Conservation (phyloP, 2,329 filamentous ascomycete genomes). For the Colletotrichum salicis region DNA sequence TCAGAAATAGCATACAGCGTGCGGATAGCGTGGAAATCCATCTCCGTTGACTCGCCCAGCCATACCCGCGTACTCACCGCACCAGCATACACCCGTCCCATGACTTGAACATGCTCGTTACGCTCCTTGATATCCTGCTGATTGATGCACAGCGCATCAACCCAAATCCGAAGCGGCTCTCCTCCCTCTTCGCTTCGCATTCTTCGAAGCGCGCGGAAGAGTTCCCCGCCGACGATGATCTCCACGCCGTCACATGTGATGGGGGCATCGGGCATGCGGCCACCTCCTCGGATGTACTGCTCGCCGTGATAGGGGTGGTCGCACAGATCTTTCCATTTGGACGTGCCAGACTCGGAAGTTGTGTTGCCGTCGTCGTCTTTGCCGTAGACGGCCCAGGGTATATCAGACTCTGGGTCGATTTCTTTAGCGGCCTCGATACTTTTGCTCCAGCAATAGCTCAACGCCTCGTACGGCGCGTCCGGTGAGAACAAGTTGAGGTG, state of each 20-base stretch:
- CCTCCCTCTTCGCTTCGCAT: conserved; percentile 7
- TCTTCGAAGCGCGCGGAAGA: conserved; percentile 20
- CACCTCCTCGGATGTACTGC: conserved; percentile 17
- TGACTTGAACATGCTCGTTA: conserved; percentile 33
- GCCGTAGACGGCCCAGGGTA: conserved; percentile 23
- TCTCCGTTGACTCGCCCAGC: conserved; percentile 30
- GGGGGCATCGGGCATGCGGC: conserved; percentile 19
- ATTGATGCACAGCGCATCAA: conserved; percentile 35
- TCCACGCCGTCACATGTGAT: conserved; percentile 25
- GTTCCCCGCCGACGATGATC: conserved; percentile 24
- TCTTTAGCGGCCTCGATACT: neutral
- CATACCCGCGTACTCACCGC: conserved; percentile 25
- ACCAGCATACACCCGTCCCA: conserved; percentile 26
- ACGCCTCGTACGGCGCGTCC: conserved; percentile 36
- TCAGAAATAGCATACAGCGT: neutral
- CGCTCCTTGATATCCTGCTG: conserved; percentile 27
- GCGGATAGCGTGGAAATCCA: conserved; percentile 6
- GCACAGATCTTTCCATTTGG: conserved; percentile 36
- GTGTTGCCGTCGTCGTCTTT: conserved; percentile 1
- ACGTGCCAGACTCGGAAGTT: neutral
- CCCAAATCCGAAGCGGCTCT: conserved; percentile 22
- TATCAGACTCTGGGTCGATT: neutral
- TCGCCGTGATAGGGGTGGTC: conserved; percentile 37
- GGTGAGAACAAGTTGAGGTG: conserved; percentile 8
- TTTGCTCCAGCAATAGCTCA: conserved; percentile 40